These are phyloP conservation scores for Pseudogymnoascus sp. DNA, from an alignment of 2,329 filamentous ascomycete genomes.

Conservation along the genomic window DNA sequence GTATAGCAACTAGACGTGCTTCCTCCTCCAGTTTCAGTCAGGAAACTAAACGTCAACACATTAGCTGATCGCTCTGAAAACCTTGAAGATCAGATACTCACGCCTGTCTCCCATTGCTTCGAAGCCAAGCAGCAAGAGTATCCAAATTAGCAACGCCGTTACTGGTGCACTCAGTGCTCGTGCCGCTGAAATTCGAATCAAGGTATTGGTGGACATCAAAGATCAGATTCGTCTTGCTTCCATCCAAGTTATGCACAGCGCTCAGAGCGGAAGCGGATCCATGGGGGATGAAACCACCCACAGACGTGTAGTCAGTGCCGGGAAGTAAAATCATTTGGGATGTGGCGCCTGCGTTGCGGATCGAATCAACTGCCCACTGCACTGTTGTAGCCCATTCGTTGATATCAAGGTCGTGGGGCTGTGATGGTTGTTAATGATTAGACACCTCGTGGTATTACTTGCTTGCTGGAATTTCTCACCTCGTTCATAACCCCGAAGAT, in stretches of 20 bases:
- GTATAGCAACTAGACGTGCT: conserved; percentile 8
- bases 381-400: conserved; percentile 48
- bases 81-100: conserved; percentile 21
- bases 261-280: conserved; percentile 43
- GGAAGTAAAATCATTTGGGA: conserved; percentile 57
- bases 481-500: conserved; percentile 63
- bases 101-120: conserved; percentile 38
- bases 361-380: conserved; percentile 55
- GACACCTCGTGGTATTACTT: conserved; percentile 33
- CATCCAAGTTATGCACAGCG: conserved; percentile 49
- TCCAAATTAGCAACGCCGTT: conserved; percentile 41
- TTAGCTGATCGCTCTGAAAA: background rate
- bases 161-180: conserved; percentile 40
- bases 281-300: conserved; percentile 38
- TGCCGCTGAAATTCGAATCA: conserved; percentile 49
- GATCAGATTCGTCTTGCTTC: conserved; percentile 42
- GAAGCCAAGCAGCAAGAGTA: conserved; percentile 37
- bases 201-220: conserved; percentile 54
- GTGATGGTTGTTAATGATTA: background rate
- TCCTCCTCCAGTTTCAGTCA: conserved; percentile 41
- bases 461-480: conserved; percentile 27
- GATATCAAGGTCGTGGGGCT: conserved; percentile 27
- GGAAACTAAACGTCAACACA: conserved; percentile 7
- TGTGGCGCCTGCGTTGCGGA: conserved; percentile 50
- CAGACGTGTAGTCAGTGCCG: conserved; percentile 49